These are phyloP conservation scores for Cyclotella atomus DNA, from an alignment of 108 stramenopile genomes.

Conservation along the genomic window DNA sequence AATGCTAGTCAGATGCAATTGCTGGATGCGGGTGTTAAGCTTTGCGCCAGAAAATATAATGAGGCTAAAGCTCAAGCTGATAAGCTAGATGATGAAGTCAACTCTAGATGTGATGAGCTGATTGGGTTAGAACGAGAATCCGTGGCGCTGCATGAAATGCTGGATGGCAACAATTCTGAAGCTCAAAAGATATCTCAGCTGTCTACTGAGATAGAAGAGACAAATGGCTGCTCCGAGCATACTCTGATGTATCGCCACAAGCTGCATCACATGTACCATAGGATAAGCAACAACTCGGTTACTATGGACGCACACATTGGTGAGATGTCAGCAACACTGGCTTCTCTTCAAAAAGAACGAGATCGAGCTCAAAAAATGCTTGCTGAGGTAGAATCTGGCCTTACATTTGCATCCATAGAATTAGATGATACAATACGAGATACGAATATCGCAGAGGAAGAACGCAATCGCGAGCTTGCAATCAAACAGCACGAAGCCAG, in stretches of 20 bases:
- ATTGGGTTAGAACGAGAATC: constrained; percentile 58
- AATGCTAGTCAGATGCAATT: constrained; percentile 42
- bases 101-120: constrained; percentile 52
- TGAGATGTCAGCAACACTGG: constrained; percentile 63
- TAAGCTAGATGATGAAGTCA: constrained; percentile 51
- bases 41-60: constrained; percentile 66
- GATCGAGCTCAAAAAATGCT: constrained; percentile 47
- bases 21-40: constrained; percentile 57
- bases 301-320: constrained; percentile 62
- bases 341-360: constrained; percentile 45
- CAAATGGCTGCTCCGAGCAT: constrained; percentile 49
- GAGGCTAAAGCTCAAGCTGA: constrained; percentile 64
- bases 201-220: constrained; percentile 55
- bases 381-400: constrained; percentile 52
- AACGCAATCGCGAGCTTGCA: constrained; percentile 34
- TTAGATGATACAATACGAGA: constrained; percentile 43
- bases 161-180: constrained; percentile 60
- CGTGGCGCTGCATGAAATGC: constrained; percentile 69
- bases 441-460: constrained; percentile 37
- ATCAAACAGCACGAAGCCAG: constrained; percentile 41
- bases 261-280: constrained; percentile 65
- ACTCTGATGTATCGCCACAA: constrained; percentile 65
- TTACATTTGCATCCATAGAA: constrained; percentile 36
- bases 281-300: constrained; percentile 65
- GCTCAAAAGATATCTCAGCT: constrained; percentile 53